A percentile compares a stretch with the other conserved stretches of the same genome.
Evolutionary conservation across 129 eudicot species (phyloP).

Genomic region (Cynara cardunculus): DNA sequence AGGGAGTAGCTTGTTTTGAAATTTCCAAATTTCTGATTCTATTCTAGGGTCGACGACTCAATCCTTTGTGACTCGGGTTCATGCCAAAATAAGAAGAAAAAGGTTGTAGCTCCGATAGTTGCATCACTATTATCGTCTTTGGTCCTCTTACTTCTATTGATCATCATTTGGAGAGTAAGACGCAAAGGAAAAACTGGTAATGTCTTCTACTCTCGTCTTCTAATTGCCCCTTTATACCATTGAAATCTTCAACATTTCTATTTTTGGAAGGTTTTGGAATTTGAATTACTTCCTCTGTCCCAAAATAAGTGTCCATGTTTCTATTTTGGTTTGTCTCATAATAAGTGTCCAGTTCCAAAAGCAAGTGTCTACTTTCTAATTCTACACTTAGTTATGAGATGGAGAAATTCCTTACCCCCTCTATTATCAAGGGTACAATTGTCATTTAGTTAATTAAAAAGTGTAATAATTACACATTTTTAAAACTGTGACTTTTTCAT

Average conservation of each 20-base stretch:
- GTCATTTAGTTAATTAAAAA: too few relatives aligned
- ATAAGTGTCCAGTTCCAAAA: too few relatives aligned
- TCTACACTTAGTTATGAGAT: too few relatives aligned
- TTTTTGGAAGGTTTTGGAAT: neutral
- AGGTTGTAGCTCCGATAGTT: slow-evolving; percentile 16
- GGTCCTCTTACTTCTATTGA: slow-evolving; percentile 13
- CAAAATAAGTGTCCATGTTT: too few relatives aligned
- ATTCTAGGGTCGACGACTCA: slow-evolving; percentile 22
- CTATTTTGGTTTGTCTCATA: too few relatives aligned
- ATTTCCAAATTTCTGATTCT: slow-evolving; percentile 1
- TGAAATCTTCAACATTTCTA: neutral
- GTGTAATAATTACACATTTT: too few relatives aligned
- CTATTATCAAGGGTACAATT: too few relatives aligned
- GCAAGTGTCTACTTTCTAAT: too few relatives aligned
- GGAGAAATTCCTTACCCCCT: too few relatives aligned
- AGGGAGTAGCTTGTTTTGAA: neutral
- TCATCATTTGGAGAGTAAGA: slow-evolving; percentile 29
- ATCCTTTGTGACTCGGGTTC: slow-evolving; percentile 26
- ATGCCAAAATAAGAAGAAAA: slow-evolving; percentile 24
- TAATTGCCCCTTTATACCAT: neutral
- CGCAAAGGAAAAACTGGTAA: slow-evolving; percentile 22
- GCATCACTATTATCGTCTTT: slow-evolving; percentile 17
- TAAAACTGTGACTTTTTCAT: too few relatives aligned
- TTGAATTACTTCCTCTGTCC: neutral
- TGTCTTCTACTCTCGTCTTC: neutral